Evolutionary conservation across 805 yeast genomes (phyloP).

Genomic region (Cyberlindnera veronae): DNA sequence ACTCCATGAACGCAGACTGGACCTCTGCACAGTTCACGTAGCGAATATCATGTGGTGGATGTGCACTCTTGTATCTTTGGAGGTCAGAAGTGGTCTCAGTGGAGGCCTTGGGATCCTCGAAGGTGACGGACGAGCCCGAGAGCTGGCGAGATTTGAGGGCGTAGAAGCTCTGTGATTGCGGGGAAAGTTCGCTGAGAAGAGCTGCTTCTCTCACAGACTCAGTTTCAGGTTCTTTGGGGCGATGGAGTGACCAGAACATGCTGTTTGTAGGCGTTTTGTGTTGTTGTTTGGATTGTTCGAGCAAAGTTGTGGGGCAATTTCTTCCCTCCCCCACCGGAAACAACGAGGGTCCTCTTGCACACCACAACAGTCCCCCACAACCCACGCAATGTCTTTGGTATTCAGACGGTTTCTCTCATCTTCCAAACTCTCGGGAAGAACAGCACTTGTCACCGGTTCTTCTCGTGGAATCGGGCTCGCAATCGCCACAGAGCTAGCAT

Average conservation of each 20-base stretch:
- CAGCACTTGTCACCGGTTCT: conserved; percentile 66
- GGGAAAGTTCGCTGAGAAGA: conserved; percentile 10
- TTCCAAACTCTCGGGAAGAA: no score
- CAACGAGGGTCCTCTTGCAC: neutral
- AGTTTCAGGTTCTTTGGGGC: neutral
- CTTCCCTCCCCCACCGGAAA: no score
- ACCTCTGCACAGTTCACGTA: conserved; percentile 23
- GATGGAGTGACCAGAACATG: conserved; percentile 7
- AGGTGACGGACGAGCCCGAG: neutral
- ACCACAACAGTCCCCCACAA: neutral
- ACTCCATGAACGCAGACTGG: conserved; percentile 19
- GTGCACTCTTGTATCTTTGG: neutral
- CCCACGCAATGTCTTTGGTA: neutral
- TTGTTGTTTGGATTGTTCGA: neutral
- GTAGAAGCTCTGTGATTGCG: conserved; percentile 8
- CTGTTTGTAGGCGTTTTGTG: neutral
- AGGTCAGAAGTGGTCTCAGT: neutral
- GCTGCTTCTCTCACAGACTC: neutral
- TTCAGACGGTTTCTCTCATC: no score
- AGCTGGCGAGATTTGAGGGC: conserved; percentile 5
- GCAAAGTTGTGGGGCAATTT: neutral
- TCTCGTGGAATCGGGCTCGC: conserved; percentile 64
- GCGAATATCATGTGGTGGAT: conserved; percentile 7
- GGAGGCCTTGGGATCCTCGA: neutral
- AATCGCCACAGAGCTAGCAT: conserved; percentile 49